Percentiles rank a stretch among this genome's conserved stretches.
Evolutionary conservation across 2,329 filamentous ascomycete species (phyloP).

Genomic region (Coleophoma cylindrospora): DNA sequence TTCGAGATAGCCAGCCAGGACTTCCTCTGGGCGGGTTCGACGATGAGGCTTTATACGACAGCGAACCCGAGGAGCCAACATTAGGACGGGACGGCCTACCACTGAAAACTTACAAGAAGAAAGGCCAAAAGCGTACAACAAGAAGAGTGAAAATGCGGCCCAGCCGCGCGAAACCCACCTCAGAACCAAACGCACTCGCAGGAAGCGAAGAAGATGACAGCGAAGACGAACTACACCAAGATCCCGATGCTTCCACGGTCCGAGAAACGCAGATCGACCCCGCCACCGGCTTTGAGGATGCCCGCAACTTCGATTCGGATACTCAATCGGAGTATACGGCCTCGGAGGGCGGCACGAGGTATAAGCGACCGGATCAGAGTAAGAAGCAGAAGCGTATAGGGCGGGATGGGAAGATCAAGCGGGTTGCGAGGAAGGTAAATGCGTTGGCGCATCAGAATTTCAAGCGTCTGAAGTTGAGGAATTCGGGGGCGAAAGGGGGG

Average conservation of each 20-base stretch:
- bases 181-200: slow-evolving; percentile 1
- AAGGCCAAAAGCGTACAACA: slow-evolving; percentile 76
- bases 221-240: slow-evolving; percentile 27
- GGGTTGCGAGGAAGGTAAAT: slow-evolving; percentile 54
- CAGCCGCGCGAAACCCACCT: slow-evolving; percentile 38
- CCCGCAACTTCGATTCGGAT: slow-evolving; percentile 26
- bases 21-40: slow-evolving; percentile 56
- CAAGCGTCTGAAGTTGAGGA: slow-evolving; percentile 58
- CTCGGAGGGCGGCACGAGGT: slow-evolving; percentile 28
- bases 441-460: slow-evolving; percentile 63
- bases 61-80: slow-evolving; percentile 36
- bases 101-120: slow-evolving; percentile 70
- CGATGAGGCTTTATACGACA: slow-evolving; percentile 55
- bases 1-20: slow-evolving; percentile 37
- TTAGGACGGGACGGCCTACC: slow-evolving; percentile 53
- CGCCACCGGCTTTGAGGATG: slow-evolving; percentile 6
- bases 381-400: slow-evolving; percentile 19
- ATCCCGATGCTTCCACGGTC: slow-evolving; percentile 7
- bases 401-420: slow-evolving; percentile 39
- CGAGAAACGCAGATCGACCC: slow-evolving; percentile 19
- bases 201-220: slow-evolving; percentile 22
- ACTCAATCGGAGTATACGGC: slow-evolving; percentile 26
- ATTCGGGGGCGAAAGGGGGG: slow-evolving; percentile 57
- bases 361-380: slow-evolving; percentile 22
- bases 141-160: slow-evolving; percentile 61